These are phyloP conservation scores for Cladosporium colombiae DNA, from an alignment of 2,329 filamentous ascomycete species.

Conservation along the genomic window DNA sequence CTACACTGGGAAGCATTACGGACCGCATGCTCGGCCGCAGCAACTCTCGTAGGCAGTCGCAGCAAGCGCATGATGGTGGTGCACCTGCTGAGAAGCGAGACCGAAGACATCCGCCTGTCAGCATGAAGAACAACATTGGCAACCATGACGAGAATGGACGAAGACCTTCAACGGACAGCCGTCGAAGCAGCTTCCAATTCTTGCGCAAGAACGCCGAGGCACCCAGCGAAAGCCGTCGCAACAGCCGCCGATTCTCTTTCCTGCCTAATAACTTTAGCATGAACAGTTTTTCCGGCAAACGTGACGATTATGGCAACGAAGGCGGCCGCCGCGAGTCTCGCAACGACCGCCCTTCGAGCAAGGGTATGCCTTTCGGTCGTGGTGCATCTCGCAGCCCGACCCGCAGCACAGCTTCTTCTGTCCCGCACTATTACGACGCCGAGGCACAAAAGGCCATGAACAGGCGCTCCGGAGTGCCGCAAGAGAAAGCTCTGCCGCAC, in stretches of 20 bases:
- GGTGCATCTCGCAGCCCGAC: conserved; percentile 47
- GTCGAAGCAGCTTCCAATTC: conserved; percentile 53
- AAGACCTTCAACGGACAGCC: conserved; percentile 50
- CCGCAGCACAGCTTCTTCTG: conserved; percentile 46
- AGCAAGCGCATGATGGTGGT: conserved; percentile 41
- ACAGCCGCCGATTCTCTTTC: conserved; percentile 52
- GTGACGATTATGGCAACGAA: conserved; percentile 39
- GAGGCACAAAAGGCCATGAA: conserved; percentile 29
- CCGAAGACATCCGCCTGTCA: conserved; percentile 82
- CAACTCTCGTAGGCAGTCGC: conserved; percentile 36
- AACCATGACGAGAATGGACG: conserved; percentile 56
- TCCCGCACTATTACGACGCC: conserved; percentile 47
- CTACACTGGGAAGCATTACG: conserved; percentile 61
- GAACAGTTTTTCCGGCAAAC: conserved; percentile 43
- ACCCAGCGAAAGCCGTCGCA: conserved; percentile 39
- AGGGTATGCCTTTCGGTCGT: conserved; percentile 48
- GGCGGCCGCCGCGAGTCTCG: conserved; percentile 25
- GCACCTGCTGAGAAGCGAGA: conserved; percentile 59
- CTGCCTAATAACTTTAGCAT: conserved; percentile 52
- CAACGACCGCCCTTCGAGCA: conserved; percentile 35
- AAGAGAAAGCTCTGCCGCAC: conserved; percentile 34
- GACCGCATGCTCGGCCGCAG: conserved; percentile 81
- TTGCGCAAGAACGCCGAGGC: conserved; percentile 47
- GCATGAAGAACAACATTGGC: conserved; percentile 75
- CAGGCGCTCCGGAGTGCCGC: conserved; percentile 24